phyloP scores from a whole-genome alignment of 495 filamentous ascomycete genomes.

The Tricharina praecox region DNA sequence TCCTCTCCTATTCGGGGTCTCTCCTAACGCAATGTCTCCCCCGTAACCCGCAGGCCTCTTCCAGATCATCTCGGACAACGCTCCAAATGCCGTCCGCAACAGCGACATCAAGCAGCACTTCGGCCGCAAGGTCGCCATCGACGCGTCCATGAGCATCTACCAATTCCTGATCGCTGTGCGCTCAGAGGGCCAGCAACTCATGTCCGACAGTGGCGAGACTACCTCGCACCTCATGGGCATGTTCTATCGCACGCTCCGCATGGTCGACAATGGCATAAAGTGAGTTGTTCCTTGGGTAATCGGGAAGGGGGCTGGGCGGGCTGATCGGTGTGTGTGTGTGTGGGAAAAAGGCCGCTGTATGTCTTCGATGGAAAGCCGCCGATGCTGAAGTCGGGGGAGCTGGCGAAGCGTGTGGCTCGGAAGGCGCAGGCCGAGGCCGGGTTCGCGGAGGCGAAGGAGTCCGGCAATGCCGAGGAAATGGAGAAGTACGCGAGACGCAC shows the following conservation, averaged over 20 bases:
- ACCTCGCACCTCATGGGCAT: conserved; percentile 98
- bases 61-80: conserved; percentile 77
- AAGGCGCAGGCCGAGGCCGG: conserved; percentile 77
- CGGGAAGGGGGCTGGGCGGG: too few relatives aligned
- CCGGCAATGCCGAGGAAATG: conserved; percentile 86
- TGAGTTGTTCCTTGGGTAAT: conserved; percentile 37
- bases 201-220: conserved; percentile 80
- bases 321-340: too few relatives aligned
- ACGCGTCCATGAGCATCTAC: conserved; percentile 95
- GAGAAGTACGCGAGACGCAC: conserved; percentile 95
- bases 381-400: conserved; percentile 88
- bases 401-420: conserved; percentile 82
- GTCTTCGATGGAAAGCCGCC: conserved; percentile 95
- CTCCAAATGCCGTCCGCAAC: conserved; percentile 80
- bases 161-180: conserved; percentile 95
- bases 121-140: conserved; percentile 84
- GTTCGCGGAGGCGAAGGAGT: conserved; percentile 90
- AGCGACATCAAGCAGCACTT: conserved; percentile 98
- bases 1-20: too few relatives aligned
- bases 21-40: too few relatives aligned
- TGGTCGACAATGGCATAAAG: conserved; percentile 97
- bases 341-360: conserved; percentile 57
- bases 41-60: conserved; percentile 43
- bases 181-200: conserved; percentile 89
- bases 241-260: conserved; percentile 96